A percentile compares a stretch with the other conserved stretches of the same genome.
These are phyloP conservation scores for Agrostemma githago DNA, from an alignment of 148 eudicot genomes.

Conservation along the genomic window DNA sequence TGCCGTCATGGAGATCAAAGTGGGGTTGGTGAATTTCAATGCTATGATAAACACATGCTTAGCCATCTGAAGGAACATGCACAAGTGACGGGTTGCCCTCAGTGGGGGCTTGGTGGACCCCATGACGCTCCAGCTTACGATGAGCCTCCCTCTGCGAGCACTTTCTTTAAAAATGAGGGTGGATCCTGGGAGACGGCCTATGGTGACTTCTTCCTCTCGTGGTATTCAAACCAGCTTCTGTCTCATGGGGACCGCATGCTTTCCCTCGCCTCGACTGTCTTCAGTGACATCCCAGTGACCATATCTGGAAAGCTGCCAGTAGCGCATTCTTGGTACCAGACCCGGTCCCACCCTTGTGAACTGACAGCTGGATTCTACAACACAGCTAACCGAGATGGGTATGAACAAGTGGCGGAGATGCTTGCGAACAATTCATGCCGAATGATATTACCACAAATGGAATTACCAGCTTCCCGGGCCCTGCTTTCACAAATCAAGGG, in stretches of 20 bases:
- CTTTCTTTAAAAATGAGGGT: constrained; percentile 58
- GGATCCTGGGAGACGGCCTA: constrained; percentile 84
- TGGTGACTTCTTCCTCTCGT: constrained; percentile 80
- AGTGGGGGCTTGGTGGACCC: constrained; percentile 88
- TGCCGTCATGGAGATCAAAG: constrained; percentile 21
- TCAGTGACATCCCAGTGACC: constrained; percentile 36
- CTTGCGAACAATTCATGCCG: constrained; percentile 53
- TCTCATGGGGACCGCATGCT: constrained; percentile 64
- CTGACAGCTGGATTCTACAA: constrained; percentile 75
- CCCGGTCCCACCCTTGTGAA: constrained; percentile 81
- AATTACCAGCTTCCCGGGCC: constrained; percentile 55
- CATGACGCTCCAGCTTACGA: constrained; percentile 70
- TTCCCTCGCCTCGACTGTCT: constrained; percentile 48
- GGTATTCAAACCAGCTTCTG: constrained; percentile 76
- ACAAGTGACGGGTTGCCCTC: constrained; percentile 50
- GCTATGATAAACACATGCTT: constrained; percentile 75
- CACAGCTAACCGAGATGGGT: constrained; percentile 63
- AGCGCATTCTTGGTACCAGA: constrained; percentile 41
- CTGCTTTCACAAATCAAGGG: constrained; percentile 45
- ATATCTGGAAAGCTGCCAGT: constrained; percentile 69
- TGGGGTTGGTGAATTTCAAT: constrained; percentile 86
- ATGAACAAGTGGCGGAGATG: constrained; percentile 44
- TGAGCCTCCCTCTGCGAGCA: constrained; percentile 38
- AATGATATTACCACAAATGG: constrained; percentile 70
- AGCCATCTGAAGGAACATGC: constrained; percentile 58